Evolutionary conservation across 2,329 filamentous ascomycete species (phyloP), one percentile per base, ranked within the genome.

Genomic region (Fusarium sp.): DNA sequence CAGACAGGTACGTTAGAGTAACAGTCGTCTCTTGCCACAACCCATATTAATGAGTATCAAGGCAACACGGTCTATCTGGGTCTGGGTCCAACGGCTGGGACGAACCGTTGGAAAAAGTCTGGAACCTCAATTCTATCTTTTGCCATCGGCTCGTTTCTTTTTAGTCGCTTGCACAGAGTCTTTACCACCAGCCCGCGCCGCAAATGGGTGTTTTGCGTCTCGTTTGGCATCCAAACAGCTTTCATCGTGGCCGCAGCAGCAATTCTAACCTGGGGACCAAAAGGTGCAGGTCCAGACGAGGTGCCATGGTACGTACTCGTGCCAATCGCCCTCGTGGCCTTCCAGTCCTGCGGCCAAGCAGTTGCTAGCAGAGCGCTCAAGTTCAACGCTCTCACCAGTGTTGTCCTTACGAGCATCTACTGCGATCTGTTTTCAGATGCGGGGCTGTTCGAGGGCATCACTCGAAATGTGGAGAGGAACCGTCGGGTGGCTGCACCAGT

Each of bases 51-150:
- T 44, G 1, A n/a, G 16, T 10, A 4, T 16, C 7, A 37, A 88
- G 86, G 90, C 61, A 95, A 95, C 79, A 94, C 92, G 7, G 88
- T 95, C 49, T 95, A 93, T 77, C 83, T 94, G 16, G 92, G 91
- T 11, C 85, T 94, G 4, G 92, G 92, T 4, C 81, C 94, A n/a
- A 84, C 73, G 1, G 73, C 73, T 12, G 73, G 73, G 5, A 75
- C 69, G 30, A 81, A 77, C 75, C 92, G 93, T 70, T 92, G 73
- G 73, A 75, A 65, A 55, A 75, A 75, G 65, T 75, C 92, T 0
- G 84, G 86, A n/a, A 86, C 87, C 11, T 93, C 91, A 0, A 89
- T 95, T 23, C 79, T 82, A 28, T 89, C 84, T 66, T 95, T 95
- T 80, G 92, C 90, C 78, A 67, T 90, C 25, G 92, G 92, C 16